phyloP scores from a whole-genome alignment of 768 basidiomycete genomes.

The Dentipellis fragilis region DNA sequence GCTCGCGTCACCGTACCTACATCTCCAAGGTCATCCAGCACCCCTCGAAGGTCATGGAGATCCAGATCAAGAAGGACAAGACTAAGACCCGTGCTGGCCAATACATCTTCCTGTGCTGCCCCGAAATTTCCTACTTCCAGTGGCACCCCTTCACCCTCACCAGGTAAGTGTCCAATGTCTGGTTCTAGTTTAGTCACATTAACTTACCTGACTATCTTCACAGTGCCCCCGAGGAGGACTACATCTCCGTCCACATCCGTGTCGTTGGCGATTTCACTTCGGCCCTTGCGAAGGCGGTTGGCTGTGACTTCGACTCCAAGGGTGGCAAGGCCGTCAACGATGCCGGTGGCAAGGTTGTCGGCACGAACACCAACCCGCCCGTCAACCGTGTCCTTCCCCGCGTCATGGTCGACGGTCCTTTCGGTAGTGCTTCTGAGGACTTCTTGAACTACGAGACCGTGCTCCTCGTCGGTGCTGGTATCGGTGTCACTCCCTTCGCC shows the following conservation, averaged over 20 bases:
- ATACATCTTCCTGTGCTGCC: slow-evolving; percentile 89
- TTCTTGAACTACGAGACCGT: slow-evolving; percentile 86
- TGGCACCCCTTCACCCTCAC: slow-evolving; percentile 98
- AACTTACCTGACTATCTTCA: neutral
- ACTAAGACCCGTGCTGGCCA: slow-evolving; percentile 76
- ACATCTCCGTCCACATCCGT: slow-evolving; percentile 89
- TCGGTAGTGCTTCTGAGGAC: slow-evolving; percentile 87
- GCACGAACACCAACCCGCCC: slow-evolving; percentile 44
- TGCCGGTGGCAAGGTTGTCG: slow-evolving; percentile 50
- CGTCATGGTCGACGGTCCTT: slow-evolving; percentile 94
- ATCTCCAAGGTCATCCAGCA: slow-evolving; percentile 94
- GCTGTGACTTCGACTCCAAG: slow-evolving; percentile 66
- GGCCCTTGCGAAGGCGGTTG: slow-evolving; percentile 72
- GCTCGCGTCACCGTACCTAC: slow-evolving; percentile 84
- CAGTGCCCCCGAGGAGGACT: slow-evolving; percentile 91
- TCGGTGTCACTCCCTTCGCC: slow-evolving; percentile 94
- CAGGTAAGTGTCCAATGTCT: slow-evolving; percentile 32
- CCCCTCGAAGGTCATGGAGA: slow-evolving; percentile 87
- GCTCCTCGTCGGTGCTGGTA: slow-evolving; percentile 86
- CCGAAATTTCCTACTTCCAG: slow-evolving; percentile 89
- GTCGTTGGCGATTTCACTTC: slow-evolving; percentile 85
- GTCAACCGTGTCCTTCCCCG: slow-evolving; percentile 73
- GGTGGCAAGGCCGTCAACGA: slow-evolving; percentile 36
- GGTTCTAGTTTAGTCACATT: no score
- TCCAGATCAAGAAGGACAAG: slow-evolving; percentile 97